Percentiles rank a stretch among this genome's conserved stretches.
These are phyloP conservation scores for Saccharomyces hybrid DNA, from an alignment of 1,139 yeast genomes.

Conservation along the genomic window DNA sequence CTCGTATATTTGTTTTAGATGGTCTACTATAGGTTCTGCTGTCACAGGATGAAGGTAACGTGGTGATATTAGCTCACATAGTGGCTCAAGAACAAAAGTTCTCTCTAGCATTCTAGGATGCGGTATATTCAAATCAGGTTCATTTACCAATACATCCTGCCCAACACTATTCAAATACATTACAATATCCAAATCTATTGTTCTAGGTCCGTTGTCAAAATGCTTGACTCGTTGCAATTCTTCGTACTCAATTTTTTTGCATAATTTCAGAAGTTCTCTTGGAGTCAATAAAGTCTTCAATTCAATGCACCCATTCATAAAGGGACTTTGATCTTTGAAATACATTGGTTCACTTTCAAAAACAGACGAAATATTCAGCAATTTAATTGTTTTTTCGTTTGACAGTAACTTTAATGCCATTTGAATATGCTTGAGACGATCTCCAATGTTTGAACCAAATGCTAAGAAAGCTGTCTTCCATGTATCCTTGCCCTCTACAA, in stretches of 20 bases:
- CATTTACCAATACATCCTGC: constrained; percentile 35
- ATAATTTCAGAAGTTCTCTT: constrained; percentile 45
- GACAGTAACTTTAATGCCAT: constrained; percentile 49
- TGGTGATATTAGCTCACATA: constrained; percentile 69
- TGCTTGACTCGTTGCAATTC: constrained; percentile 64
- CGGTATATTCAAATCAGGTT: constrained; percentile 61
- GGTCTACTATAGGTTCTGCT: constrained; percentile 68
- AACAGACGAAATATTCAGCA: constrained; percentile 62
- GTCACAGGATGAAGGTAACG: constrained; percentile 66
- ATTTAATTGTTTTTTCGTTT: constrained; percentile 34
- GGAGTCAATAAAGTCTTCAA: constrained; percentile 55
- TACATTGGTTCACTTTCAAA: constrained; percentile 94
- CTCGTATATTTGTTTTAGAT: constrained; percentile 49
- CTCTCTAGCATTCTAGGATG: constrained; percentile 85
- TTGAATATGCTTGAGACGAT: constrained; percentile 53
- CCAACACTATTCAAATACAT: constrained; percentile 38
- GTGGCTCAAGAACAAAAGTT: constrained; percentile 81
- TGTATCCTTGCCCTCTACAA: not conserved
- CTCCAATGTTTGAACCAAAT: constrained; percentile 83
- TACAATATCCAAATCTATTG: constrained; percentile 81
- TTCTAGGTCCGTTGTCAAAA: constrained; percentile 84
- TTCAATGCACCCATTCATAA: constrained; percentile 74
- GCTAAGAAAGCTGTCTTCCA: constrained; percentile 65
- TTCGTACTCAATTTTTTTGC: constrained; percentile 73
- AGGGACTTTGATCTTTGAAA: constrained; percentile 67